These are phyloP conservation scores for Rosellinia necatrix DNA, from an alignment of 2,329 filamentous ascomycete genomes.

Conservation along the genomic window DNA sequence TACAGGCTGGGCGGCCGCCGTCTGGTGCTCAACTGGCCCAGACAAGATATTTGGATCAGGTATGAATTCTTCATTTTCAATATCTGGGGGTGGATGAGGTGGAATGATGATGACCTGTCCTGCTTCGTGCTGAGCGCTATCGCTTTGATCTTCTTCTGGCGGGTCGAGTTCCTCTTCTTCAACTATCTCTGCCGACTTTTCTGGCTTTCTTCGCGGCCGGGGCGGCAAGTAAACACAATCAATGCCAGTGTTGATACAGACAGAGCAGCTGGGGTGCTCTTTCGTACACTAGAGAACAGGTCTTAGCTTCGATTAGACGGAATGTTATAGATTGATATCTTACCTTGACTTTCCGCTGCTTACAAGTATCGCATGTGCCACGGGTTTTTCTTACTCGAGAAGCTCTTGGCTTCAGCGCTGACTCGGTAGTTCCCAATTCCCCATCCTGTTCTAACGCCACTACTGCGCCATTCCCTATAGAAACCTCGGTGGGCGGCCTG, in stretches of 20 bases:
- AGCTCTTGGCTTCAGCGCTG: conserved; percentile 30
- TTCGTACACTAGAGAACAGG: conserved; percentile 40
- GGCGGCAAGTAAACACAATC: conserved; percentile 39
- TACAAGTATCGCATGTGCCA: conserved; percentile 43
- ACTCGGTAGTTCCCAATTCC: conserved; percentile 36
- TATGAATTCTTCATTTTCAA: conserved; percentile 41
- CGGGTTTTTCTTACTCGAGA: conserved; percentile 37
- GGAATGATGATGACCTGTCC: not conserved
- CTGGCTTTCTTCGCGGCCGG: conserved; percentile 37
- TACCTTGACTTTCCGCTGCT: conserved; percentile 37
- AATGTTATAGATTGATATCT: conserved; percentile 12
- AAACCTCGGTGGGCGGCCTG: conserved; percentile 20
- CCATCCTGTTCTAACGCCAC: conserved; percentile 34
- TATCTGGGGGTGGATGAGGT: conserved; percentile 28
- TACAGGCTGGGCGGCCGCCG: conserved; percentile 20
- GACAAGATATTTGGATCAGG: conserved; percentile 42
- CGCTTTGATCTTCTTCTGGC: conserved; percentile 24
- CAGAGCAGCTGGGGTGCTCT: conserved; percentile 41
- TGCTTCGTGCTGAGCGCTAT: conserved; percentile 4
- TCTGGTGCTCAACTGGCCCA: conserved; percentile 32
- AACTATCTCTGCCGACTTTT: conserved; percentile 30
- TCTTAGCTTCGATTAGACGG: not conserved
- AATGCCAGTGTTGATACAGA: conserved; percentile 35
- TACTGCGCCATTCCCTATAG: conserved; percentile 37
- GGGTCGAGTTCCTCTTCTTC: conserved; percentile 28